These are phyloP conservation scores for Paramecium sexaurelia DNA, from an alignment of 73 alveolate species.

Conservation along the genomic window DNA sequence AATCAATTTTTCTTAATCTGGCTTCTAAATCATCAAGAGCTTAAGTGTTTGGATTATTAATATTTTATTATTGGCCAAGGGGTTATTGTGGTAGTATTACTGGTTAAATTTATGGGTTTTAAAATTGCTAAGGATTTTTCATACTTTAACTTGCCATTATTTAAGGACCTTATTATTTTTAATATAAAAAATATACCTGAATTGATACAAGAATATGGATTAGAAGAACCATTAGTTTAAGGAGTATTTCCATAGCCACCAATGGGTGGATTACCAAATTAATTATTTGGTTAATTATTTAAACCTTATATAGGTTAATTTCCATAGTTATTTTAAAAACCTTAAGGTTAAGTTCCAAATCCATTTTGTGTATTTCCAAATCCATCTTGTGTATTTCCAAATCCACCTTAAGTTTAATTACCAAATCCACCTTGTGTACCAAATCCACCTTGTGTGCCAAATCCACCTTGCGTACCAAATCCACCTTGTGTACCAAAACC, in stretches of 20 bases:
- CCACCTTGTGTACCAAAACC: not conserved
- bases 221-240: not conserved
- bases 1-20: not conserved
- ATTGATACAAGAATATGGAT: not conserved
- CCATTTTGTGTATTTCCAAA: too few relatives aligned
- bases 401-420: not conserved
- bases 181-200: not conserved
- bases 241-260: not conserved
- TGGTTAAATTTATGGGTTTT: not conserved
- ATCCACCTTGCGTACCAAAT: not conserved
- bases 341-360: too few relatives aligned
- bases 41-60: not conserved
- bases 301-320: not conserved
- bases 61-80: not conserved
- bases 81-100: not conserved
- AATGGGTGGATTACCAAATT: not conserved
- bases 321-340: not conserved
- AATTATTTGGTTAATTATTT: not conserved
- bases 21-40: conserved; percentile 47
- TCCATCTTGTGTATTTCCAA: too few relatives aligned
- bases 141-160: conserved; percentile 22
- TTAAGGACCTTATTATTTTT: not conserved
- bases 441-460: not conserved
- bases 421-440: not conserved
- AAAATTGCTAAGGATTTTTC: not conserved